These are phyloP conservation scores for Colletotrichum salicis DNA, from an alignment of 2,329 filamentous ascomycete species.

Conservation along the genomic window DNA sequence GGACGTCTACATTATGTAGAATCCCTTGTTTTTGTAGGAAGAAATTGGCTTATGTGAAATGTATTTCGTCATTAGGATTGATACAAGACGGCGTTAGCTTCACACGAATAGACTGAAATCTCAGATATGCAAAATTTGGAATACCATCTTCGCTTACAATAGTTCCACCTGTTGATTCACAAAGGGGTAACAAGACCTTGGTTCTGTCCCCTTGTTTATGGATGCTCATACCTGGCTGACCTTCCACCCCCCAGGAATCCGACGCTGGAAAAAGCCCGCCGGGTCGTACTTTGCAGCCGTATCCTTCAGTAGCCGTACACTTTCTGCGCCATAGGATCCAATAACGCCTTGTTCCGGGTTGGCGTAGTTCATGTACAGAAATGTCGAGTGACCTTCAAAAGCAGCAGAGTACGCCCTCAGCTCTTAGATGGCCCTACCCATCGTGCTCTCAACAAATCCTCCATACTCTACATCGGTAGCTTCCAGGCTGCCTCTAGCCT, in stretches of 20 bases:
- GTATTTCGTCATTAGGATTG: too few relatives aligned
- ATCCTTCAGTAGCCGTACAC: constrained; percentile 7
- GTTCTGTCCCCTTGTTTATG: too few relatives aligned
- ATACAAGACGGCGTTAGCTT: too few relatives aligned
- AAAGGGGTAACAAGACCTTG: too few relatives aligned
- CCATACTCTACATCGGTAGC: not conserved
- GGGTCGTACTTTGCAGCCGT: constrained; percentile 27
- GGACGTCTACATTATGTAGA: too few relatives aligned
- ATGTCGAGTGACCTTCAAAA: constrained; percentile 21
- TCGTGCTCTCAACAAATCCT: not conserved
- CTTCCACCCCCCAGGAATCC: constrained; percentile 20
- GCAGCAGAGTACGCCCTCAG: constrained; percentile 12
- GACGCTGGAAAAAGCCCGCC: constrained; percentile 41
- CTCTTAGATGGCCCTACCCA: constrained; percentile 6
- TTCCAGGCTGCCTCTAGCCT: constrained; percentile 2
- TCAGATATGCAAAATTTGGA: too few relatives aligned
- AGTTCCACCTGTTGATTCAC: too few relatives aligned
- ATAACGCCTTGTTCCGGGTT: constrained; percentile 22
- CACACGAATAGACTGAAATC: too few relatives aligned
- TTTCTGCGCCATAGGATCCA: constrained; percentile 16
- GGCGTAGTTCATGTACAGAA: constrained; percentile 25
- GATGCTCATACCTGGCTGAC: not conserved
- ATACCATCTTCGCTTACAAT: too few relatives aligned
- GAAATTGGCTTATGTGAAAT: too few relatives aligned
- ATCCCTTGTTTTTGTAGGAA: too few relatives aligned